phyloP scores from a whole-genome alignment of 495 filamentous ascomycete species.

The Penicillium odoratum region DNA sequence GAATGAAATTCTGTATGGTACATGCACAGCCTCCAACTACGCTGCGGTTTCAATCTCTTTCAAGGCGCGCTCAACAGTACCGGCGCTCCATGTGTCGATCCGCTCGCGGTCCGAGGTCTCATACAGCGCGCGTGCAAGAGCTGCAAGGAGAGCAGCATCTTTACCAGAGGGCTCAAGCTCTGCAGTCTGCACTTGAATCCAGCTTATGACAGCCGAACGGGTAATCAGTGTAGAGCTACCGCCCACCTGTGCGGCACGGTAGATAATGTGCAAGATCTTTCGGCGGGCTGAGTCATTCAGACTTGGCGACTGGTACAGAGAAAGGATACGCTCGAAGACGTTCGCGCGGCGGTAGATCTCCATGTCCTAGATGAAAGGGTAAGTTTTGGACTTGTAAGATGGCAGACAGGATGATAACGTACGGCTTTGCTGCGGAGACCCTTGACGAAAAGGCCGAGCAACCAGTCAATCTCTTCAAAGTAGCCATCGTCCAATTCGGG shows the following conservation, averaged over 20 bases:
- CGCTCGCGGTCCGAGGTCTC: slow-evolving; percentile 68
- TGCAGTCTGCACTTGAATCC: slow-evolving; percentile 64
- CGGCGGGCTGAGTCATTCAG: slow-evolving; percentile 58
- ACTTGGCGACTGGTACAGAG: slow-evolving; percentile 66
- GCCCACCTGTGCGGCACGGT: slow-evolving; percentile 68
- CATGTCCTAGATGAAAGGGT: slow-evolving; percentile 57
- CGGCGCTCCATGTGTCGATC: slow-evolving; percentile 66
- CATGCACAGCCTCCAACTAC: background rate
- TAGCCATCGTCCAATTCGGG: slow-evolving; percentile 73
- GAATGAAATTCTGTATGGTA: background rate
- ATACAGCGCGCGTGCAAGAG: slow-evolving; percentile 62
- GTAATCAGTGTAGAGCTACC: slow-evolving; percentile 87
- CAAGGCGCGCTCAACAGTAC: slow-evolving; percentile 36
- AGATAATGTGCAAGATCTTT: slow-evolving; percentile 72
- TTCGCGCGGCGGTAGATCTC: slow-evolving; percentile 78
- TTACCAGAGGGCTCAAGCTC: slow-evolving; percentile 40
- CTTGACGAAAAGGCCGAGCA: slow-evolving; percentile 71
- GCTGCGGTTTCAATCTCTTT: slow-evolving; percentile 26
- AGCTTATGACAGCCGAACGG: slow-evolving; percentile 75
- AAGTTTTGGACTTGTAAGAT: slow-evolving; percentile 3
- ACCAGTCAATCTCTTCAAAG: slow-evolving; percentile 76
- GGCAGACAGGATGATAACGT: slow-evolving; percentile 12
- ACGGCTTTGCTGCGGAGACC: slow-evolving; percentile 61
- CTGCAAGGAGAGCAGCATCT: slow-evolving; percentile 50
- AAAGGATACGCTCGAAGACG: slow-evolving; percentile 76